Evolutionary conservation across 768 basidiomycete species (phyloP), one percentile per base, ranked within the genome.

Genomic region (Hericium erinaceus): DNA sequence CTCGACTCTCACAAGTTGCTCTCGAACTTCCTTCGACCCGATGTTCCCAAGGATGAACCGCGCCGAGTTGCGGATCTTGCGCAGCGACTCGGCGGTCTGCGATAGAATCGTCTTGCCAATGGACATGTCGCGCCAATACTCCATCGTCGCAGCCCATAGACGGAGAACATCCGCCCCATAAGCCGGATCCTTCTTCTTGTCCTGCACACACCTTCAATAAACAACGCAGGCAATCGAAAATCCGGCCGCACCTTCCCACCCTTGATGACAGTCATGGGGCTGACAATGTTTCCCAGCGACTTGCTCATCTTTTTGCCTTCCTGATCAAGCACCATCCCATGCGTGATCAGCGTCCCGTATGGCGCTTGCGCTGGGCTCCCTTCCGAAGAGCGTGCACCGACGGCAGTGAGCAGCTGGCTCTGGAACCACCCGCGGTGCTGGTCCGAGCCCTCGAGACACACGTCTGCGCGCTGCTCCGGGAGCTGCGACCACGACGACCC

Each of bases 341-440:
- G 95, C 1, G 95, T 98, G 62, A 99, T 86, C 58, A 99, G 71
- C 4, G 83, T 76, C 40, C 77, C 77, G 67, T 93, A 99, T 11
- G 95, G 86, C 50, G 73, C 73, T 22, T 55, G 56, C 2, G 69
- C 56, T 41, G 64, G 44, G 58, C 68, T 57, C 64, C 62, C 62
- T 20, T 65, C 59, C 40, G 68, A 58, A 9, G 70, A 62, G 2
- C 74, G 70, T 18, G 81, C 74, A 2, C 83, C 82, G 18, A 95
- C 72, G 10, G 84, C 80, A 3, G 97, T 98, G 50, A 99, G 74
- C 26, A 99, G 73, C 62, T 92, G 88, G 57, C 92, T 95, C 71
- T 99, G 97, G 76, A 99, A 99, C 95, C 95, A 99, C 9, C 95
- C 95, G 7, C 95, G 86, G 70, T 99, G 95, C 69, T 98, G 95